Evolutionary conservation across 192 early-diverging fungal genomes (phyloP), one percentile per base, ranked within the genome.

Genomic region (Chytriomyces sp.): DNA sequence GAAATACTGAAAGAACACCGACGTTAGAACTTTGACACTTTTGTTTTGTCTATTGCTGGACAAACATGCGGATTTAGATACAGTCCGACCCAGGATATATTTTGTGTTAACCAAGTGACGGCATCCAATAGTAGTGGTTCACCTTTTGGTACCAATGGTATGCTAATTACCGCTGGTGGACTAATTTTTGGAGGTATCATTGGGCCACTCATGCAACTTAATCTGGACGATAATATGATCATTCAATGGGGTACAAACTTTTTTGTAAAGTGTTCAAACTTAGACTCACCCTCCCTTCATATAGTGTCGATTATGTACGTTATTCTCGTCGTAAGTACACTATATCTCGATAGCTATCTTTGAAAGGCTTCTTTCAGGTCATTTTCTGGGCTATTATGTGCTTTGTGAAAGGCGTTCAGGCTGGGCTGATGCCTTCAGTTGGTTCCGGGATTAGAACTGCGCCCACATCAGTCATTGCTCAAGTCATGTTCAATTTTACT

Each of bases 171-270:
- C 2, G 71, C 80, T 25, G 90, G 90, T 19, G 81, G 80, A n/a
- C 52, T 90, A 31, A 75, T 89, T 73, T 61, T 64, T 75, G 66
- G 49, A 72, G 17, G 73, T 72, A 70, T 91, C 71, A 81, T 90
- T 3, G 49, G 86, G 19, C 89, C 91, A 17, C 64, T 89, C 4
- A 82, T 86, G 14, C 63, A 84, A 6, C 78, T 91, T 60, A 84
- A 88, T 44, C 72, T 92, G 7, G 85, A 86, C 32, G 89, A 91
- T 38, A 92, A 91, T 63, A 84, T 92, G 60, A 86, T 84, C 54
- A 72, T 92, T 5, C 91, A 92, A 66, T 77, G 83, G 33, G 56
- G 80, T 81, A 53, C 40, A 31, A 12, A n/a, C 49, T 7, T 65
- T 49, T 49, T 30, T 26, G 55, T 54, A 25, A 3, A 36, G 19